Base-by-base conservation (phyloP, 441 rosid species). In the Capsella rubella region DNA sequence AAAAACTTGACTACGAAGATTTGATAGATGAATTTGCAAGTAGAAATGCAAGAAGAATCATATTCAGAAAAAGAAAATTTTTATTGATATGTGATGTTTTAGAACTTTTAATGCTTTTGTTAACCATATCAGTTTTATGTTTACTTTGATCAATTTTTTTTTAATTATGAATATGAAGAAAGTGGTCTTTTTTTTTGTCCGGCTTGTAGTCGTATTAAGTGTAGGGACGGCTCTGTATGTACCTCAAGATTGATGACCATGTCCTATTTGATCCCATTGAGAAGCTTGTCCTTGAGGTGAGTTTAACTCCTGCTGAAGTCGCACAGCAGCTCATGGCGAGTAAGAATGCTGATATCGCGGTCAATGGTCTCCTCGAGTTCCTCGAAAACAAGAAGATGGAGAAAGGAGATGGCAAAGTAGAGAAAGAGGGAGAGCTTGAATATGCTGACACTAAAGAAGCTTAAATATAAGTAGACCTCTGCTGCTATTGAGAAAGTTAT, bases 261-360 rank as follows among this genome's bases (percentile, higher is more conserved):
- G 28, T 14, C 2, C 12, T 77, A 34, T 71, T 77, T 65, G 69
- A 59, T 16, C 72, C 69, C 42, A 59, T 77, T 42, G 73, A 77
- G 62, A 77, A 71, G 34, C 63, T 77, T 42, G 55, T 77, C 16
- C 21, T 64, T 21, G 72, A 71, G 3, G 77, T 77, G 34, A 51
- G 4, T 27, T 18, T 56, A 49, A 77, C 80, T 58, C 80, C 80
- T 0, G 80, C 80, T n/a, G 80, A 77, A 59, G 64, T 77, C 16
- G 60, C 77, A 6, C 77, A 77, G 43, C 77, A 77, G 46, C 80
- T 77, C 27, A 77, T 77, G 80, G 63, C 56, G 10, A 77, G 80
- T 58, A 71, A 65, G 13, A 15, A 65, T 1, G 15, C 73, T n/a
- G 80, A 77, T 21, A 52, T 71, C 15, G 64, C 77, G 13, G 65